Conservation (phyloP, 345 rosid genomes). For the Salix udensis region DNA sequence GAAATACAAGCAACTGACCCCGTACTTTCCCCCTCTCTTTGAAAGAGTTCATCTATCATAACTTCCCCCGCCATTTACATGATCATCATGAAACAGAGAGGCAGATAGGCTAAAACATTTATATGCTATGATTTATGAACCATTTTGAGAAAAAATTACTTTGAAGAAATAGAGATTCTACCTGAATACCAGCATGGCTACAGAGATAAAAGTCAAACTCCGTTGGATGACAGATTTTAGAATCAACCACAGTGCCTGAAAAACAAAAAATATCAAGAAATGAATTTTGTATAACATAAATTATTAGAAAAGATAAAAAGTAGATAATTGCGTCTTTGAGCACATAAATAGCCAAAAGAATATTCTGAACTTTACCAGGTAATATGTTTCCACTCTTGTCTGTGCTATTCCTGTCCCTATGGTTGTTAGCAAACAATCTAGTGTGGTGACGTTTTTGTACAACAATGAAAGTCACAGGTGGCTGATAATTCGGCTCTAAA, state of each 20-base stretch:
- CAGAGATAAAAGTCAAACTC: slow-evolving; percentile 97
- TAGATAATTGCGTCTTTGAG: not conserved
- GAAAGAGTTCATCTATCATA: not conserved
- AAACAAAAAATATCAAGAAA: not conserved
- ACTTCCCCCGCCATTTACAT: not conserved
- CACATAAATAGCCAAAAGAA: not conserved
- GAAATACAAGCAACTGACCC: not conserved
- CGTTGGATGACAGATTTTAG: slow-evolving; percentile 93
- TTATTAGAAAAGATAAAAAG: not conserved
- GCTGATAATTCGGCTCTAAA: slow-evolving; percentile 95
- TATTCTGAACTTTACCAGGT: slow-evolving; percentile 56
- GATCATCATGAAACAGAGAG: not conserved
- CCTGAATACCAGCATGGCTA: slow-evolving; percentile 99
- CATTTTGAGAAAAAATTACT: not conserved
- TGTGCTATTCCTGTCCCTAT: slow-evolving; percentile 82
- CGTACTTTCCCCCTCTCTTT: not conserved
- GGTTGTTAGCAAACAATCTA: slow-evolving; percentile 85
- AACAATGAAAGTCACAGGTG: slow-evolving; percentile 92
- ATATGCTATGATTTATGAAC: not conserved
- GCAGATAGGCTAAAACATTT: not conserved
- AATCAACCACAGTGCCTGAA: slow-evolving; percentile 90
- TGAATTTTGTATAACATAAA: not conserved
- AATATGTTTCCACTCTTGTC: slow-evolving; percentile 90
- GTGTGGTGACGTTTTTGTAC: slow-evolving; percentile 98
- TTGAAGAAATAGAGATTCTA: slow-evolving; percentile 13